Evolutionary conservation across 352 stramenopile species (phyloP).

Genomic region (Phytophthora capsici): DNA sequence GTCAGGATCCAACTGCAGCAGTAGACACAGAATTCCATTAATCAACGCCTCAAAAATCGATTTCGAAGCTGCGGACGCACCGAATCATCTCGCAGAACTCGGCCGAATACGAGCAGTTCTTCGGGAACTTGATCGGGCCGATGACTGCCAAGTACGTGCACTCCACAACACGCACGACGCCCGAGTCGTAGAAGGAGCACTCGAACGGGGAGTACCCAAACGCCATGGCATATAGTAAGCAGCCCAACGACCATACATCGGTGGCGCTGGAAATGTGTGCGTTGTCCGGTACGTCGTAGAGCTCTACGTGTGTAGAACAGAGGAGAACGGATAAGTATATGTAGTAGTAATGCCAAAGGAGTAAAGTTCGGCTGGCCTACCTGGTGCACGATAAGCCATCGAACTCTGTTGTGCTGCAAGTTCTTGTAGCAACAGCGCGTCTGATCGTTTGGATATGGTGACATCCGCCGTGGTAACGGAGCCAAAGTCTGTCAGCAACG

Average conservation of each 20-base stretch:
- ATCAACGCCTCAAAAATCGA: not conserved
- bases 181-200: slow-evolving; percentile 79
- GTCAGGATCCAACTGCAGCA: slow-evolving; percentile 71
- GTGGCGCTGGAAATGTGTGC: slow-evolving; percentile 74
- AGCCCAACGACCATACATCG: slow-evolving; percentile 92
- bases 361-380: slow-evolving; percentile 28
- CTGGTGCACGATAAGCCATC: slow-evolving; percentile 88
- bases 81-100: slow-evolving; percentile 78
- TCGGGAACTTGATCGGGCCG: slow-evolving; percentile 81
- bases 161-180: slow-evolving; percentile 73
- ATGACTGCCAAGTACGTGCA: slow-evolving; percentile 90
- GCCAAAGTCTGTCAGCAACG: slow-evolving; percentile 90
- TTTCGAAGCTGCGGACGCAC: slow-evolving; percentile 32
- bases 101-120: slow-evolving; percentile 58
- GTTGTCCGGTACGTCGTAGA: slow-evolving; percentile 87
- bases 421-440: slow-evolving; percentile 88
- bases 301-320: slow-evolving; percentile 44
- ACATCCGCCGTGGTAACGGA: slow-evolving; percentile 73
- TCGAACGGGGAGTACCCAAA: slow-evolving; percentile 92
- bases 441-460: slow-evolving; percentile 67
- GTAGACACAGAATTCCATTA: slow-evolving; percentile 7
- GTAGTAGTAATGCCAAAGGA: not conserved
- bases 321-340: not conserved
- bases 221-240: slow-evolving; percentile 87
- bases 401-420: slow-evolving; percentile 84